Base-by-base conservation (phyloP, 2,329 filamentous ascomycete genomes). In the Paraconiothyrium brasiliense region DNA sequence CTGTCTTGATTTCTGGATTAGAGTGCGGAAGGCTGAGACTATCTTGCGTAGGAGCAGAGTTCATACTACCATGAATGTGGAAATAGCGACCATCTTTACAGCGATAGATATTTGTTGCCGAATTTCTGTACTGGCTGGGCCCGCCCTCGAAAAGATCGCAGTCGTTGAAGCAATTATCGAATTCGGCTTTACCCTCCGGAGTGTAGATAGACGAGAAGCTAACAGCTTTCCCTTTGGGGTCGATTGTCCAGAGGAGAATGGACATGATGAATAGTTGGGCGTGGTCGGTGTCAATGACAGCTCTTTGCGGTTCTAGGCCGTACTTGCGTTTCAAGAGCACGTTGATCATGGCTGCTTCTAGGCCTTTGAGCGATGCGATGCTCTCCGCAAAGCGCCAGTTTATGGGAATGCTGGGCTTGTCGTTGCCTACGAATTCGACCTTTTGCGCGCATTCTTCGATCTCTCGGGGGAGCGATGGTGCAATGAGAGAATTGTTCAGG, bases 311-410 rank as follows among this genome's bases (percentile, higher is more conserved):
- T 14, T 77, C 71, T 4, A 79, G 30, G 0, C 72, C 71, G 62
- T 86, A 85, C 62, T 85, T 85, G n/a, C 74, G 74, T 52, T 78
- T 76, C 8, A 85, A 57, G 10, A 86, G 69, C 0, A 77, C 75
- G 51, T 80, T 81, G 32, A 85, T 64, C 63, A 85, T 75, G 0
- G 79, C 77, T 9, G 83, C 84, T 66, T 85, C 83, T 20, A 84
- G 71, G 1, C 75, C 84, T 67, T 85, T 85, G 32, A 86, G 64
- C 1, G 83, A 75, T 0, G 84, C 79, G 1, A 85, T 81, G 50
- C 83, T 85, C 68, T 87, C 85, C 2, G 85, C 84, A 54, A 86
- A 85, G 2, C 84, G 78, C 85, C 85, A 87, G 55, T 85, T 86
- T 70, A 87, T 83, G 0, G 84, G 84, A 10, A 86, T 79, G 48